A percentile compares a stretch with the other conserved stretches of the same genome.
phyloP scores from a whole-genome alignment of 345 rosid species.

The Zanthoxylum bungeanum region DNA sequence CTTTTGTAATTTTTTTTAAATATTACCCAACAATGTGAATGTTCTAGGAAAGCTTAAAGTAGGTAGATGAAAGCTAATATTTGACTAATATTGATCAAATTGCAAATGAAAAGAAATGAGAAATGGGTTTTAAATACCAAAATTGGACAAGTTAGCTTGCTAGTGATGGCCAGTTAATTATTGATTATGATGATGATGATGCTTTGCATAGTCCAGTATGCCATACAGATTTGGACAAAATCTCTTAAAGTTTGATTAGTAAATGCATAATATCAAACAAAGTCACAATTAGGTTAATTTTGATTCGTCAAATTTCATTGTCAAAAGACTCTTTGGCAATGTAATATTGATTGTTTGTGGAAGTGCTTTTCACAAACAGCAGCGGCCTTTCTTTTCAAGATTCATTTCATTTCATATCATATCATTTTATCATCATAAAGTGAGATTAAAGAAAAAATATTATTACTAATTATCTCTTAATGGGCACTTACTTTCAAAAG shows the following conservation, averaged over 20 bases:
- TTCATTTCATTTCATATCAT: not conserved
- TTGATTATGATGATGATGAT: not conserved
- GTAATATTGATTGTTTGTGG: not conserved
- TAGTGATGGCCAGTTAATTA: not conserved
- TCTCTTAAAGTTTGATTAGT: not conserved
- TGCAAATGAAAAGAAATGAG: not conserved
- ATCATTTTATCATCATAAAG: not conserved
- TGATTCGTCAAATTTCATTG: not conserved
- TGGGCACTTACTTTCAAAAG: not conserved
- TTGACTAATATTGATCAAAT: not conserved
- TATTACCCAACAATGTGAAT: too few species aligned
- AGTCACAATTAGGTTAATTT: not conserved
- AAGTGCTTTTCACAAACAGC: not conserved
- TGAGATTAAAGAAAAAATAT: not conserved
- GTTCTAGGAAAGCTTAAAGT: not conserved
- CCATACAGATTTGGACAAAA: not conserved
- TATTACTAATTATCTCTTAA: too few species aligned
- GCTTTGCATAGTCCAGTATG: too few species aligned
- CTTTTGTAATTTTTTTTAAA: too few species aligned
- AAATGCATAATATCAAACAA: not conserved
- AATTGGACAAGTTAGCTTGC: not conserved
- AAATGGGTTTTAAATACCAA: too few species aligned
- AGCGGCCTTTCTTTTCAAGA: not conserved
- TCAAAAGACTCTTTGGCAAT: not conserved
- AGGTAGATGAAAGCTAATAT: not conserved